Evolutionary conservation across 805 yeast genomes (phyloP).

Genomic region (Ogataea ganodermae): DNA sequence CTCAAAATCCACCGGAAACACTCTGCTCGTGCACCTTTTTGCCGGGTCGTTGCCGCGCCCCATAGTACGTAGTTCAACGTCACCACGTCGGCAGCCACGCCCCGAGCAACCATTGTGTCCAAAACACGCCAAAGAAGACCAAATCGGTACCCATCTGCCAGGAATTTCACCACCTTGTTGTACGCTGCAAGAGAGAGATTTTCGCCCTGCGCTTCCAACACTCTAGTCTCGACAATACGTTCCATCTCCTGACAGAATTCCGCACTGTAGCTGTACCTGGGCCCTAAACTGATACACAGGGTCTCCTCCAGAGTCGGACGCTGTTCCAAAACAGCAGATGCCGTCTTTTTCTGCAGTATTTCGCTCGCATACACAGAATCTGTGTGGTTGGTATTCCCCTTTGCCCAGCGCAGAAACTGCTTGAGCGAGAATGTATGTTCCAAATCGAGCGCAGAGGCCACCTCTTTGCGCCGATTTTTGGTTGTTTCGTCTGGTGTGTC

Average conservation of each 20-base stretch:
- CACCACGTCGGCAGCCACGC: conserved; percentile 3
- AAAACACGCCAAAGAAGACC: not conserved
- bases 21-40: not conserved
- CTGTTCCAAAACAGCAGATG: not conserved
- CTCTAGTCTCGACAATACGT: not conserved
- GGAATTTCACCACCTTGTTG: conserved; percentile 9
- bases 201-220: not conserved
- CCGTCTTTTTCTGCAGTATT: not conserved
- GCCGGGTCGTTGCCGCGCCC: conserved; percentile 6
- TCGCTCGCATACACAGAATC: conserved; percentile 1
- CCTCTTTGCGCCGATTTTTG: not conserved
- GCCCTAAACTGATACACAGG: not conserved
- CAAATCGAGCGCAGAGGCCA: not conserved
- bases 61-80: conserved; percentile 11
- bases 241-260: not conserved
- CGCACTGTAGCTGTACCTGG: not conserved
- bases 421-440: not conserved
- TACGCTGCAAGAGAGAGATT: not conserved
- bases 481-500: too few relatives aligned
- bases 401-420: conserved; percentile 2
- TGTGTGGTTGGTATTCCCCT: not conserved
- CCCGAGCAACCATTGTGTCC: conserved; percentile 2
- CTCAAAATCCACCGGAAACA: not conserved
- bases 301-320: not conserved
- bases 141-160: conserved; percentile 5